These are phyloP conservation scores for Biscutella laevigata DNA, from an alignment of 441 rosid genomes.

Conservation along the genomic window DNA sequence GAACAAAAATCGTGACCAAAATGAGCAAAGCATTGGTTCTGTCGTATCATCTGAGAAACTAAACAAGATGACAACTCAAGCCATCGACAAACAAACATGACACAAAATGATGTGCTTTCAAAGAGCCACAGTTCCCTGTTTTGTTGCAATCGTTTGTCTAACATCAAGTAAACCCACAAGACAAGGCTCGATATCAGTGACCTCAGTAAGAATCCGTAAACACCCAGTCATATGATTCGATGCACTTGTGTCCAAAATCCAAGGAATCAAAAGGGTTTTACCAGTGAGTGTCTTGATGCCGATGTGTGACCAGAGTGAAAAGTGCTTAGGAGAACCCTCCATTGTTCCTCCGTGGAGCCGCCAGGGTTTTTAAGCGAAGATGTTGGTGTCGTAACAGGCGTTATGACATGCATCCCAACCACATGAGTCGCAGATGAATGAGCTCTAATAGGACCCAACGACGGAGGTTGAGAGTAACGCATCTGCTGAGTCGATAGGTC, in stretches of 20 bases:
- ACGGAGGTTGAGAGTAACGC: no score
- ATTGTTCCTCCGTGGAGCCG: neutral
- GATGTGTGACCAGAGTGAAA: neutral
- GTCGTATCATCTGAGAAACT: neutral
- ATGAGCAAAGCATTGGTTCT: neutral
- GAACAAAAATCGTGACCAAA: neutral
- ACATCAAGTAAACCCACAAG: neutral
- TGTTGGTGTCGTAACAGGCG: no score
- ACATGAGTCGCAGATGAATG: no score
- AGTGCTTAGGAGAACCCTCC: neutral
- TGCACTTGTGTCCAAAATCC: neutral
- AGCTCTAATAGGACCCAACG: no score
- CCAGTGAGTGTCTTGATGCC: neutral
- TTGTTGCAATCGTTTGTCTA: neutral
- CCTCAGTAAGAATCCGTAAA: neutral
- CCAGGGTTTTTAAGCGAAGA: no score
- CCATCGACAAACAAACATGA: neutral
- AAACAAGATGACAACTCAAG: neutral
- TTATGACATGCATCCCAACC: no score
- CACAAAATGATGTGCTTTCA: neutral
- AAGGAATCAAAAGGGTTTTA: neutral
- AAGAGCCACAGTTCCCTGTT: neutral
- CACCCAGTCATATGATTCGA: neutral
- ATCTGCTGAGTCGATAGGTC: no score
- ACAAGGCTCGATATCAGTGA: neutral